Evolutionary conservation across 2,329 filamentous ascomycete species (phyloP), one percentile per base, ranked within the genome.

Genomic region (Alternaria atra): DNA sequence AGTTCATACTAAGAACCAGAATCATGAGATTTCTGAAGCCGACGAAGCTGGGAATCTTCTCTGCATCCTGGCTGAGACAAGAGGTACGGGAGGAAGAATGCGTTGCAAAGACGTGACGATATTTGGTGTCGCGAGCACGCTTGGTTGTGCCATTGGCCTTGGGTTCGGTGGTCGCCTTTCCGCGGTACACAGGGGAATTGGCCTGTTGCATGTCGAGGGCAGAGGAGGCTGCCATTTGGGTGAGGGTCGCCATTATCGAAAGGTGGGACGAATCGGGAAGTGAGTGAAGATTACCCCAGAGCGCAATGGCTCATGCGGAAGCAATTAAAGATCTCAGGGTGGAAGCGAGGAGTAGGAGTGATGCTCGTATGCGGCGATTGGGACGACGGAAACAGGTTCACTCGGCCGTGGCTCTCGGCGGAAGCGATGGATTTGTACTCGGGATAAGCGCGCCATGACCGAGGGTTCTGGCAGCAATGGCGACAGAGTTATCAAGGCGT

Each of bases 11-110:
- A 63, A 97, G 81, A 37, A 97, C 92, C 73, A 98, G 90, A 39
- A 97, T 91, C 92, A 97, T 97, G 65, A 99, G 86, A 77, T 99
- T 99, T 61, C 94, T 86, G 76, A 99, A 98, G 0, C 95, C 95
- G 15, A 97, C 82, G 75, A 97, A 98, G 77, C 92, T 97, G 23
- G 94, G 92, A 2, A 89, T 84, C 10, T 82, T 83, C 46, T 86
- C 81, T 2, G 92, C 87, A 76, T 98, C 95, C 72, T 94, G 91
- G 80, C 93, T 97, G 48, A 98, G 84, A 71, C 91, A 93, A 25
- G 94, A 97, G 7, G 91, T 88, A 60, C 88, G 87, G 37, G 86
- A 80, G 69, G 86, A 77, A 7, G 89, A 89, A 80, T 99, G 95
- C 35, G 96, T 89, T 32, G 94, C 94, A 60, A 91, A 92, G 65